These are phyloP conservation scores for Kwoniella sp. DNA, from an alignment of 768 basidiomycete genomes.

Conservation along the genomic window DNA sequence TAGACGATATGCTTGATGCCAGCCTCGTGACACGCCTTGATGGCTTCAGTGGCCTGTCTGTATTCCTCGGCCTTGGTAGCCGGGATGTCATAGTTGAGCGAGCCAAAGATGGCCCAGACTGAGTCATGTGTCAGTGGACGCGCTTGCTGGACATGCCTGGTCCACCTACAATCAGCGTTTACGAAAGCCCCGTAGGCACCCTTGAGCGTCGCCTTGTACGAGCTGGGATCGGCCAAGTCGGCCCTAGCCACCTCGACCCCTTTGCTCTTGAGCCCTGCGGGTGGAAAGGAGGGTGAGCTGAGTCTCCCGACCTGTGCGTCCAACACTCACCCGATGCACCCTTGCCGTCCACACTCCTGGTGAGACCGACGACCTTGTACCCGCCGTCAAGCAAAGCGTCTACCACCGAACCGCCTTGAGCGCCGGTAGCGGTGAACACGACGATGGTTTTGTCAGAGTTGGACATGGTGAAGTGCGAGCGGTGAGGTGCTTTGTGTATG, in stretches of 20 bases:
- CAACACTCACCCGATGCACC: background rate
- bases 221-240: background rate
- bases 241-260: background rate
- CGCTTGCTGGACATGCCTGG: background rate
- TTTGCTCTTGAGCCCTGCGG: conserved; percentile 1
- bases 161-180: conserved; percentile 5
- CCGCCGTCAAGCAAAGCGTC: background rate
- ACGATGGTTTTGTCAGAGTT: background rate
- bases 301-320: background rate
- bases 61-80: background rate
- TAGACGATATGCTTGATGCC: conserved; percentile 31
- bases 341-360: background rate
- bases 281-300: background rate
- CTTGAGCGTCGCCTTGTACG: background rate
- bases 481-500: background rate
- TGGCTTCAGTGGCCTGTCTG: conserved; percentile 5
- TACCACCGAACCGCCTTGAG: conserved; percentile 4
- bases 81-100: background rate
- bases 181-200: conserved; percentile 4
- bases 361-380: conserved; percentile 4
- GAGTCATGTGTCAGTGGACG: background rate
- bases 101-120: background rate
- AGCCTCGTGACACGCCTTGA: conserved; percentile 18
- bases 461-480: background rate
- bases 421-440: conserved; percentile 9